Percentiles rank a stretch among this genome's conserved stretches.
Conservation (phyloP, 179 eudicot genomes). For the Vitellaria paradoxa region DNA sequence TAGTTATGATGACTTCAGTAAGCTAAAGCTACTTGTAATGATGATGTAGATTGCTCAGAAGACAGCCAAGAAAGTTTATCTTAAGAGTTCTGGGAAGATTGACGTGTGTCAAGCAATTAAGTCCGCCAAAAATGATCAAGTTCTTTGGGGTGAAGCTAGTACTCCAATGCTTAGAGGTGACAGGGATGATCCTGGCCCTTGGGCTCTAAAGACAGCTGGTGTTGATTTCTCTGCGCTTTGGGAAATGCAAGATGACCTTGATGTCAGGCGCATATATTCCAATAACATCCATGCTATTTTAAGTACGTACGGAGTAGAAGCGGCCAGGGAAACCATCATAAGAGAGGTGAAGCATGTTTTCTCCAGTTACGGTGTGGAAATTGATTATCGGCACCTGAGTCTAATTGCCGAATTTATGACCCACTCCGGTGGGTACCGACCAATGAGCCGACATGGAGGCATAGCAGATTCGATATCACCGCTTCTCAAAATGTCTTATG, state of each 20-base stretch:
- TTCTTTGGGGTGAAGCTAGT: neutral
- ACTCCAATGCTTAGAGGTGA: neutral
- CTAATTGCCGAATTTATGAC: slow-evolving; percentile 94
- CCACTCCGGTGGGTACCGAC: slow-evolving; percentile 68
- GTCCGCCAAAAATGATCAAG: slow-evolving; percentile 14
- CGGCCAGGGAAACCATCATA: slow-evolving; percentile 75
- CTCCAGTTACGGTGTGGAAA: slow-evolving; percentile 74
- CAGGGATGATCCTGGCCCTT: slow-evolving; percentile 21
- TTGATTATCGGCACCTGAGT: slow-evolving; percentile 81
- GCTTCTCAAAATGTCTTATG: slow-evolving; percentile 79
- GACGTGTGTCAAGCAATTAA: slow-evolving; percentile 68
- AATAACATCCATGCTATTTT: slow-evolving; percentile 72
- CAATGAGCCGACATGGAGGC: slow-evolving; percentile 84
- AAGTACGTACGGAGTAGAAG: slow-evolving; percentile 85
- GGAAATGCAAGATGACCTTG: slow-evolving; percentile 80
- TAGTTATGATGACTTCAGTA: neutral
- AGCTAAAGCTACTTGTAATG: neutral
- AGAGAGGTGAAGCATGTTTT: slow-evolving; percentile 81
- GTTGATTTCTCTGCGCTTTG: slow-evolving; percentile 74
- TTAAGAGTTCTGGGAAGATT: slow-evolving; percentile 76
- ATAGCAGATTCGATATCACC: slow-evolving; percentile 75
- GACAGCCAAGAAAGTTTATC: slow-evolving; percentile 71
- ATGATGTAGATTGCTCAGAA: slow-evolving; percentile 75
- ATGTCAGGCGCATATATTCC: slow-evolving; percentile 57
- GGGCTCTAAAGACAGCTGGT: slow-evolving; percentile 85